Conservation (phyloP, 805 yeast species). For the Lipomyces sp. region DNA sequence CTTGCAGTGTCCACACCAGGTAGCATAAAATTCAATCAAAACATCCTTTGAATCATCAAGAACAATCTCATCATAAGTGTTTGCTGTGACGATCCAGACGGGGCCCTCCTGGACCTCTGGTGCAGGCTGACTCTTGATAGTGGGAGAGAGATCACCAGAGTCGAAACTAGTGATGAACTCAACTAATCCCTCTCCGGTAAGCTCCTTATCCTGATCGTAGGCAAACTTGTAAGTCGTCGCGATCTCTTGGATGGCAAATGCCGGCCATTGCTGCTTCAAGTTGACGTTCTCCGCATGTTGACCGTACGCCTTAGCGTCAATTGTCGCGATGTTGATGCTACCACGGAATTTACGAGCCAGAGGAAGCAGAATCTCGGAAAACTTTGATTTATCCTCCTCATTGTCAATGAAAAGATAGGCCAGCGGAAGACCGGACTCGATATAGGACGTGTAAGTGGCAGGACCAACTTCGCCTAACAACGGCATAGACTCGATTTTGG, state of each 20-base stretch:
- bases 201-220: constrained; percentile 54
- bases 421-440: constrained; percentile 69
- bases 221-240: constrained; percentile 71
- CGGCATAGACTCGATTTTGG: constrained; percentile 67
- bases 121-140: constrained; percentile 77
- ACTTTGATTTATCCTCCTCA: constrained; percentile 60
- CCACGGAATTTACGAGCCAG: constrained; percentile 78
- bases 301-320: constrained; percentile 77
- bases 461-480: constrained; percentile 84
- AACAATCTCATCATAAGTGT: constrained; percentile 70
- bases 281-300: constrained; percentile 83
- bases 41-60: constrained; percentile 64
- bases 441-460: constrained; percentile 69
- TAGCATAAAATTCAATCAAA: constrained; percentile 70
- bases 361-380: constrained; percentile 51
- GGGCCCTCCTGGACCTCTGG: constrained; percentile 77
- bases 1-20: constrained; percentile 98
- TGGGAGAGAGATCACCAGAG: constrained; percentile 65
- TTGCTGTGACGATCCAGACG: constrained; percentile 74
- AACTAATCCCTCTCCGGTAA: constrained; percentile 54
- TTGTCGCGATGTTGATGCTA: constrained; percentile 78
- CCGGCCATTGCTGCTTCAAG: constrained; percentile 82
- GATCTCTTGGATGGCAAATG: constrained; percentile 81
- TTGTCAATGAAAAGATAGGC: constrained; percentile 82
- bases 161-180: constrained; percentile 61